Base-by-base conservation (phyloP, 306 rosid genomes). In the Rosa multiflora region DNA sequence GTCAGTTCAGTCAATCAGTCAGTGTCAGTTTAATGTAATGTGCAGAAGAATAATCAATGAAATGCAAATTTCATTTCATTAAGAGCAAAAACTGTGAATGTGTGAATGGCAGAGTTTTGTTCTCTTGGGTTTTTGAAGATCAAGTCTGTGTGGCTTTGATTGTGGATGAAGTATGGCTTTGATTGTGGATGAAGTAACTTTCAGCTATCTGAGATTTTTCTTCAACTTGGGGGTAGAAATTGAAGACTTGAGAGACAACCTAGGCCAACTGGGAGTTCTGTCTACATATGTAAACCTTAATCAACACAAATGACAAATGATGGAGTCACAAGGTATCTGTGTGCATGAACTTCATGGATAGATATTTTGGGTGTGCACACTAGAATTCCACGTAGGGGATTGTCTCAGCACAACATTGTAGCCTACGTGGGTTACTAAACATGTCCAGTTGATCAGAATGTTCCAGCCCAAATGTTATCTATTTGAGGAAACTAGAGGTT, bases 141-240 rank as follows among this genome's bases (percentile, higher is more conserved):
- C 78, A 84, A 79, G 72, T 69, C 78, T 75, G 75, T 79, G 85
- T 83, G 90, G 88, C 17, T 82, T 70, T 79, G 46, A 55, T 74
- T 72, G 32, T 26, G 12, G 64, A 80, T 5, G 51, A 17, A 37
- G 68, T 56, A 59, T 29, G 32, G 32, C 32, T 29, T 29, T 29
- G 32, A 29, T 29, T 71, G 32, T 26, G 12, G 64, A 80, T 5
- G 51, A 17, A 37, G 68, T 56, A 59, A 32, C 78, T 46, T 70
- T 79, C 84, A 55, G 14, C 8, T 23, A 37, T 53, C 49, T 7
- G 26, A 47, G 77, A 70, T 70, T 5, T 66, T 75, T 75, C 8
- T n/a, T 13, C 13, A 15, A 32, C n/a, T 40, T 40, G 72, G 48
- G 48, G 18, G 29, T 67, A 4, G 48, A 67, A 67, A 6, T 67